Base-by-base conservation (phyloP, 2,329 filamentous ascomycete genomes). In the Aureobasidium sp. region DNA sequence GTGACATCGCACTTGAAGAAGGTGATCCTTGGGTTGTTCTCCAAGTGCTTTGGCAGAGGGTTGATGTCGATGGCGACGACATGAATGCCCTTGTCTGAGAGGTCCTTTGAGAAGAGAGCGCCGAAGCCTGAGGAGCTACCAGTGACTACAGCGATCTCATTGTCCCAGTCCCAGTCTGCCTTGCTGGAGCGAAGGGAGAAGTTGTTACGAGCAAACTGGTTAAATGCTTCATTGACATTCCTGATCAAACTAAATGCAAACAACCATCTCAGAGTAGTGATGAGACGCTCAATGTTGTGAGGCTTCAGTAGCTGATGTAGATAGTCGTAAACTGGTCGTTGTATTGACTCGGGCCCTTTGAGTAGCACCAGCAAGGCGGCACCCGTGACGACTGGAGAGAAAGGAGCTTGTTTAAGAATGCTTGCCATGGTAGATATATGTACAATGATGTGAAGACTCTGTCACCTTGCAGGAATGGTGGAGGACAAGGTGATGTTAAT, bases 1-100 rank as follows among this genome's bases (percentile, higher is more conserved):
- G 79, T 79, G 63, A 82, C 76, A 65, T 82, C 79, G 70, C 78
- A 80, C 63, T 73, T 70, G 68, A 70, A 75, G 66, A 71, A 76
- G 68, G 65, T 67, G 66, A 72, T 68, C 54, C 70, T 70, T 22
- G 65, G 65, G 64, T 73, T 67, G 53, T 68, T 66, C 47, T 70
- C 64, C 44, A 75, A 62, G 27, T 71, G 68, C 12, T 67, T 64
- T 22, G 73, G 73, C 14, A 72, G 66, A 14, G 71, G 68, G 60
- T 70, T 70, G 35, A 72, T 64, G 64, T 77, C 75, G 19, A 77
- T 62, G 9, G 74, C 70, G 19, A 74, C 73, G 44, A 77, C 73
- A 22, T 70, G 71, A 49, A 76, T 66, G 14, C 75, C 75, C 44
- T 69, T 69, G n/a, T 62, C 66, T 3, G 70, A 68, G 42, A 77